Evolutionary conservation across 2,329 filamentous ascomycete species (phyloP), one percentile per base, ranked within the genome.

Genomic region (Aureobasidium sp.): DNA sequence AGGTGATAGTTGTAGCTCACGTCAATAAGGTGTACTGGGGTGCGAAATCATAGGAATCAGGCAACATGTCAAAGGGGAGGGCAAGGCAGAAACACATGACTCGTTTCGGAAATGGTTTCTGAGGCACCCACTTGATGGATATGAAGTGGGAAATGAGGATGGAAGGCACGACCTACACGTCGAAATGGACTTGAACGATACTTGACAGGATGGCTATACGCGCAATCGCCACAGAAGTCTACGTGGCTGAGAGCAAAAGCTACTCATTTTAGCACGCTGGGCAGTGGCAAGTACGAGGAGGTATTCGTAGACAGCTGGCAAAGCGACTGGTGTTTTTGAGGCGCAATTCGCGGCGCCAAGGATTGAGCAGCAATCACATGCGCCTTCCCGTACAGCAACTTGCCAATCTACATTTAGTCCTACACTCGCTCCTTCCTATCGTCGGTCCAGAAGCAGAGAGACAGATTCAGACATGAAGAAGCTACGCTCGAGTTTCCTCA

Each of bases 401-500:
- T 20, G 51, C 31, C 49, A 42, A 29, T 14, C 51, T 29, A 42
- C 36, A 55, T 55, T 55, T 39, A 42, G n/a, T 29, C 14, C 27
- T 31, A 11, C 22, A 42, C 25, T 20, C 27, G 37, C 27, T 42
- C 53, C 37, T 41, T 55, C 22, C 45, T 11, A 27, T 6, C 9
- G 6, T n/a, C 5, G 29, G 8, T 42, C 37, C 17, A 12, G 15
- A 31, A 39, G 1, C 27, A 25, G 15, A n/a, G 14, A 41, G 20
- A 9, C 31, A 31, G 25, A 36, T 12, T 8, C 31, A 36, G 31
- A 22, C 41, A 63, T 69, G 66, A 69, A 69, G 66, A 65, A 66
- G 49, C 68, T 69, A 61, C 65, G 60, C 20, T 56, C 64, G n/a
- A 65, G 59, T 14, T 49, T 69, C 20, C 62, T 68, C 37, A 67